Evolutionary conservation across 345 rosid species (phyloP).

Genomic region (Pistacia vera): DNA sequence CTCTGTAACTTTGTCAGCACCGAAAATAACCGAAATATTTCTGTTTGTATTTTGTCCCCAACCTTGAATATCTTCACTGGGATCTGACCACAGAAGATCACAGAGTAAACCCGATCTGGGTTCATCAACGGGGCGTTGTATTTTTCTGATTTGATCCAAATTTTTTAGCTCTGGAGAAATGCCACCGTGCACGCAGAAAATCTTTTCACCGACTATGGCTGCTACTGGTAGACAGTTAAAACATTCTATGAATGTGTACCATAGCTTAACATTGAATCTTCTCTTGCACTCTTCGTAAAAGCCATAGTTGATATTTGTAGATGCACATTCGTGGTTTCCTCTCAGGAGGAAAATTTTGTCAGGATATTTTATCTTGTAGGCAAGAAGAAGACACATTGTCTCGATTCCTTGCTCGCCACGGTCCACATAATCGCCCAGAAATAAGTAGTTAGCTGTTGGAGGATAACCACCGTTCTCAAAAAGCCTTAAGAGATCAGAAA

Average conservation of each 20-base stretch:
- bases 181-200: constrained; percentile 87
- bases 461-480: constrained; percentile 81
- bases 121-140: constrained; percentile 65
- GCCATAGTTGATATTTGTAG: constrained; percentile 61
- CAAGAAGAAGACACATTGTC: constrained; percentile 31
- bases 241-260: constrained; percentile 62
- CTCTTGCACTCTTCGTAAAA: constrained; percentile 72
- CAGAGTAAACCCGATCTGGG: constrained; percentile 75
- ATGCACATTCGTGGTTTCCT: constrained; percentile 69
- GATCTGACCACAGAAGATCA: constrained; percentile 87
- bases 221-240: constrained; percentile 65
- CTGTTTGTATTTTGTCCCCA: constrained; percentile 69
- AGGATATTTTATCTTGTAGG: no score
- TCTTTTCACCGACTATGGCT: constrained; percentile 70
- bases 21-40: background rate
- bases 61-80: constrained; percentile 57
- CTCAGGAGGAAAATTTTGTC: constrained; percentile 27
- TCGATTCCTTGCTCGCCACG: constrained; percentile 29
- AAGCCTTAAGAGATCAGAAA: constrained; percentile 73
- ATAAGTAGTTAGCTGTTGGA: constrained; percentile 67
- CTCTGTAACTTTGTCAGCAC: no score
- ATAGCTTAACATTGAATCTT: constrained; percentile 65
- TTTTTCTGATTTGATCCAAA: constrained; percentile 61
- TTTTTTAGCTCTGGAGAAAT: constrained; percentile 64
- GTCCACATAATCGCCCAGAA: constrained; percentile 74